Evolutionary conservation across 2,329 filamentous ascomycete species (phyloP).

Genomic region (Dothistroma pini): DNA sequence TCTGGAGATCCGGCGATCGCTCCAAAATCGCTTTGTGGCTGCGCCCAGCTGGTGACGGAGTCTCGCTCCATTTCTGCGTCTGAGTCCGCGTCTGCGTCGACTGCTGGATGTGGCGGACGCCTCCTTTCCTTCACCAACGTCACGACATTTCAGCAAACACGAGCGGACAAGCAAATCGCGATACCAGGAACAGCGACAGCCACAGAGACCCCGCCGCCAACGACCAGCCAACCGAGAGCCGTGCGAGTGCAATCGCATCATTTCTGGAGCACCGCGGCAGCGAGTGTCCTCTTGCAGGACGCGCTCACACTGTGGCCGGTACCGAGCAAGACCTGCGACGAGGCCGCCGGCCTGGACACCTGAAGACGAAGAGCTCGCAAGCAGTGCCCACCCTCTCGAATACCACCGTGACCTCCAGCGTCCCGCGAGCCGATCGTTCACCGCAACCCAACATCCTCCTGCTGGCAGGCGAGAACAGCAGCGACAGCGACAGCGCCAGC

Average conservation of each 20-base stretch:
- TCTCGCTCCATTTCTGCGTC: not conserved
- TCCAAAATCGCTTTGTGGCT: not conserved
- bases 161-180: not conserved
- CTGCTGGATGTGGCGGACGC: not conserved
- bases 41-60: not conserved
- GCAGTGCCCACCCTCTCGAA: constrained; percentile 45
- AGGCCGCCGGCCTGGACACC: constrained; percentile 26
- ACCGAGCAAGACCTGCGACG: not conserved
- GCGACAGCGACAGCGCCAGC: constrained; percentile 10
- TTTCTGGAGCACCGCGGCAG: not conserved
- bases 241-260: not conserved
- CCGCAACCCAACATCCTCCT: constrained; percentile 7
- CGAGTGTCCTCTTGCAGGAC: not conserved
- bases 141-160: not conserved
- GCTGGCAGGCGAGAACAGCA: not conserved
- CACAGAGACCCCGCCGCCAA: not conserved
- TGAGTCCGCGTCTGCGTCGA: not conserved
- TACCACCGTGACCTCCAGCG: constrained; percentile 16
- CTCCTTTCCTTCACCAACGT: not conserved
- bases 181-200: not conserved
- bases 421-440: constrained; percentile 10
- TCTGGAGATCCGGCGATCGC: not conserved
- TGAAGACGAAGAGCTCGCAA: constrained; percentile 40
- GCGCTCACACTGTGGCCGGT: not conserved
- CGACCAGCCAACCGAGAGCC: not conserved